Percentiles rank a stretch among this genome's conserved stretches.
These are phyloP conservation scores for Ceratocystis harringtonii DNA, from an alignment of 2,329 filamentous ascomycete genomes.

Conservation along the genomic window DNA sequence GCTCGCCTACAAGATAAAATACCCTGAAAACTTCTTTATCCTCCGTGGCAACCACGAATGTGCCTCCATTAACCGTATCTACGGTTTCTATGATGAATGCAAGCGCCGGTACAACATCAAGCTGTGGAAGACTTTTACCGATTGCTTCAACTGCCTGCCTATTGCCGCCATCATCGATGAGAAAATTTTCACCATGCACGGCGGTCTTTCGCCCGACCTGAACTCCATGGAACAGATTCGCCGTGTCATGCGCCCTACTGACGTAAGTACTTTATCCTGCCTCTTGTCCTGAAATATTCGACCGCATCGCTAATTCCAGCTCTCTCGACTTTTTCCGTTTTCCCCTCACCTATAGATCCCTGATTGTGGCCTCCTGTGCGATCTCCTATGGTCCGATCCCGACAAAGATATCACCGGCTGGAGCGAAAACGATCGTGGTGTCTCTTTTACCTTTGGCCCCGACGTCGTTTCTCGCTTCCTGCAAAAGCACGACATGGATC, in stretches of 20 bases:
- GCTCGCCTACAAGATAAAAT: slow-evolving; percentile 99
- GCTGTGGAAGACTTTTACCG: slow-evolving; percentile 98
- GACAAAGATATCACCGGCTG: slow-evolving; percentile 99
- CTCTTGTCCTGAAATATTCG: slow-evolving; percentile 10
- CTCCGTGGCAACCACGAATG: slow-evolving; percentile 98
- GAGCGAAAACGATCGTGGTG: slow-evolving; percentile 97
- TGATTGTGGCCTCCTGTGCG: slow-evolving; percentile 91
- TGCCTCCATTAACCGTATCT: slow-evolving; percentile 96
- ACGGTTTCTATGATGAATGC: slow-evolving; percentile 99
- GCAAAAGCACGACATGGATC: slow-evolving; percentile 98
- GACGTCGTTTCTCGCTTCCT: slow-evolving; percentile 95
- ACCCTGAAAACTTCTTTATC: slow-evolving; percentile 99
- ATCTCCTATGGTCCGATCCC: slow-evolving; percentile 95
- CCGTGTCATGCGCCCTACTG: slow-evolving; percentile 94
- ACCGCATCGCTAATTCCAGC: background rate
- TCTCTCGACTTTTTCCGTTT: background rate
- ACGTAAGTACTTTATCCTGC: slow-evolving; percentile 51
- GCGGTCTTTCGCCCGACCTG: slow-evolving; percentile 86
- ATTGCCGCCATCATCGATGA: slow-evolving; percentile 98
- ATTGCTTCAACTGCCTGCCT: slow-evolving; percentile 97
- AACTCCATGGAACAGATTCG: slow-evolving; percentile 99
- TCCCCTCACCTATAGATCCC: slow-evolving; percentile 53
- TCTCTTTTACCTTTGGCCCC: slow-evolving; percentile 95
- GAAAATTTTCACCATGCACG: slow-evolving; percentile 99
- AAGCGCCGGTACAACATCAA: slow-evolving; percentile 99